Conservation (phyloP, 225 moss, liverwort and hornwort species). For the Neckera pumila region DNA sequence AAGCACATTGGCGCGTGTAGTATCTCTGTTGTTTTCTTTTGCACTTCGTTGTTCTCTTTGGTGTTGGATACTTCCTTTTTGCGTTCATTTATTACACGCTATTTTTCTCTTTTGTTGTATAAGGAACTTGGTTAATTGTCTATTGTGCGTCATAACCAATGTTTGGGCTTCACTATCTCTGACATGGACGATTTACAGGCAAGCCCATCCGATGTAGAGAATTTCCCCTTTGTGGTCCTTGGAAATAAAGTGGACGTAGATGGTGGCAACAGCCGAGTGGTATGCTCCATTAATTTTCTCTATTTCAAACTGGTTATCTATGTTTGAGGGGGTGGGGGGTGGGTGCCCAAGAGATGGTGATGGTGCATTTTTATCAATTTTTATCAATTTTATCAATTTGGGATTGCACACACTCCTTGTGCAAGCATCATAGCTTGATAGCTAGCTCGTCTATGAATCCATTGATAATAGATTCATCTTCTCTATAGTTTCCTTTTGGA, state of each 20-base stretch:
- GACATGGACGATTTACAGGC: conserved; percentile 37
- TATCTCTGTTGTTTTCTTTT: neutral
- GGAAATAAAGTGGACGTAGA: conserved; percentile 97
- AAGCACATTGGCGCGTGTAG: neutral
- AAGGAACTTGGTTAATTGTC: neutral
- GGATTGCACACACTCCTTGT: neutral
- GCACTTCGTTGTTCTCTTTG: neutral
- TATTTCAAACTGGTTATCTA: neutral
- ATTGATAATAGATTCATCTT: neutral
- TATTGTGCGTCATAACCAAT: neutral
- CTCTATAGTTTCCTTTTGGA: neutral
- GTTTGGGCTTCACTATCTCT: neutral
- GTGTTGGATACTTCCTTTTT: neutral
- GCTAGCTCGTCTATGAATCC: neutral
- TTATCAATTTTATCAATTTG: too few species aligned
- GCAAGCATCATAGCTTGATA: neutral
- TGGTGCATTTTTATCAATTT: neutral
- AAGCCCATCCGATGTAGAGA: conserved; percentile 81
- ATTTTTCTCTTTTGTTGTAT: neutral
- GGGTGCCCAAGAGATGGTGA: neutral
- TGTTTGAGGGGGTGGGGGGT: too few species aligned
- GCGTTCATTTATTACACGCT: neutral
- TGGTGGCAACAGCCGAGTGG: conserved; percentile 90
- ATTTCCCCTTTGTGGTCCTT: conserved; percentile 90
- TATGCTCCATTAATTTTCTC: conserved; percentile 1